Conservation (phyloP, 139 green algal genomes). For the Mesotaenium endlicherianum region DNA sequence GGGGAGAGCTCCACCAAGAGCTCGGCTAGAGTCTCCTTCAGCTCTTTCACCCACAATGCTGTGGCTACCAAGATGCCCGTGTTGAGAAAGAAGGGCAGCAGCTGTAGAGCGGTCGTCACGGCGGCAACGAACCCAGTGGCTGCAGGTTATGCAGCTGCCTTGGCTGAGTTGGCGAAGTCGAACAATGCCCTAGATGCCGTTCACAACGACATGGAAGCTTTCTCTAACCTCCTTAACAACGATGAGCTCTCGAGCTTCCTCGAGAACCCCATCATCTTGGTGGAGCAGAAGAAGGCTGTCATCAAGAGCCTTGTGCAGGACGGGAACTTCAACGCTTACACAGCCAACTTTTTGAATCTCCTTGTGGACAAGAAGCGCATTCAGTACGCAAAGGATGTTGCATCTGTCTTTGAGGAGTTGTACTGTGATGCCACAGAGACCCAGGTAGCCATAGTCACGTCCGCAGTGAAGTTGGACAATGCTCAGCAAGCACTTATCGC, state of each 20-base stretch:
- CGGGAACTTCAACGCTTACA: slow-evolving; percentile 77
- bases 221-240: slow-evolving; percentile 51
- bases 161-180: slow-evolving; percentile 86
- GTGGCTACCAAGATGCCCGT: no score
- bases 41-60: no score
- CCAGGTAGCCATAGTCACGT: slow-evolving; percentile 89
- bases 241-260: slow-evolving; percentile 78
- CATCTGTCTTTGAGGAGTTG: slow-evolving; percentile 84
- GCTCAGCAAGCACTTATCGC: slow-evolving; percentile 99
- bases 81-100: no score
- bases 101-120: slow-evolving; percentile 8
- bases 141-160: slow-evolving; percentile 84
- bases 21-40: no score
- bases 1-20: no score
- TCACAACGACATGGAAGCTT: slow-evolving; percentile 76
- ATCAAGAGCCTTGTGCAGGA: slow-evolving; percentile 80
- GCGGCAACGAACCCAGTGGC: slow-evolving; percentile 56
- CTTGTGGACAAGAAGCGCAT: slow-evolving; percentile 88
- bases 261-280: slow-evolving; percentile 77
- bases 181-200: slow-evolving; percentile 83
- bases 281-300: slow-evolving; percentile 85
- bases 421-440: slow-evolving; percentile 97
- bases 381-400: slow-evolving; percentile 75
- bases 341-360: slow-evolving; percentile 94
- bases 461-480: slow-evolving; percentile 95